Evolutionary conservation across 306 rosid genomes (phyloP).

Genomic region (Lithocarpus polystachyus): DNA sequence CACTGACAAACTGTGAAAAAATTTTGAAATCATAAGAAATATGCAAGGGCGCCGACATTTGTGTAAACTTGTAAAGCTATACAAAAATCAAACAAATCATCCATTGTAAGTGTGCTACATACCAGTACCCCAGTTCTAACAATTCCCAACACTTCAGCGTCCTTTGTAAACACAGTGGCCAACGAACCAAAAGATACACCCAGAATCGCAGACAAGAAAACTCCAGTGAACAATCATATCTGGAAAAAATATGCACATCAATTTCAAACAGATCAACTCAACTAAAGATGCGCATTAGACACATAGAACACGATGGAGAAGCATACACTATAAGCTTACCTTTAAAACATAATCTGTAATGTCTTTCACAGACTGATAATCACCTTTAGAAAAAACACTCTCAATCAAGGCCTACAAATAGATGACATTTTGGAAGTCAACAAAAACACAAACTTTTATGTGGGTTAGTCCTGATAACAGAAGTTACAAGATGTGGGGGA

Average conservation of each 20-base stretch:
- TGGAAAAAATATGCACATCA: slow-evolving; percentile 37
- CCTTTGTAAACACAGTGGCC: slow-evolving; percentile 79
- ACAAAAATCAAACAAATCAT: slow-evolving; percentile 12
- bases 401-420: slow-evolving; percentile 76
- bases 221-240: slow-evolving; percentile 74
- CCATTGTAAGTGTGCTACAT: slow-evolving; percentile 32
- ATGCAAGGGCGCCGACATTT: background rate
- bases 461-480: slow-evolving; percentile 1
- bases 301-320: slow-evolving; percentile 16
- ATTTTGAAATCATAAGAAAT: slow-evolving; percentile 13
- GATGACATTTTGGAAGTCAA: slow-evolving; percentile 18
- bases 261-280: slow-evolving; percentile 19
- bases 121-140: slow-evolving; percentile 72
- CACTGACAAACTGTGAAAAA: slow-evolving; percentile 71
- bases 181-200: slow-evolving; percentile 78
- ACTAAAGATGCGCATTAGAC: slow-evolving; percentile 8
- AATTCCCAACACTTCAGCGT: slow-evolving; percentile 70
- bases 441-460: background rate
- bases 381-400: slow-evolving; percentile 73
- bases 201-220: slow-evolving; percentile 63
- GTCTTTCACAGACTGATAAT: slow-evolving; percentile 73
- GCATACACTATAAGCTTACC: slow-evolving; percentile 39
- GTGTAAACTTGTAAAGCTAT: background rate
- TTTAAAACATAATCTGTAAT: slow-evolving; percentile 49
- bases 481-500: background rate